phyloP scores from a whole-genome alignment of 176 grass and related monocot species.

The Oryza glumipatula region DNA sequence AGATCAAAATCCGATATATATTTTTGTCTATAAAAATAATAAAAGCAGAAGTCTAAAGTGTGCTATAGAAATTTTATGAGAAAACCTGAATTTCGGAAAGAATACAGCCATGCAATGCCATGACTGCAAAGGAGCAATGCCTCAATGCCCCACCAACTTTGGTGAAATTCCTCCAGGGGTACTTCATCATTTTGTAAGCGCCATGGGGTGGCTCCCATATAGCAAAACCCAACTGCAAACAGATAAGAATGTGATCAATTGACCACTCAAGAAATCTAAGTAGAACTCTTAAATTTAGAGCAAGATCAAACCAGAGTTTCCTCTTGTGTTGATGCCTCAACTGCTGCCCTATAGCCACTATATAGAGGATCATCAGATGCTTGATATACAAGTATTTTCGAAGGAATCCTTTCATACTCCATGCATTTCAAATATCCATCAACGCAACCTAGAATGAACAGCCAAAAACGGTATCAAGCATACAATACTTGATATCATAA shows the following conservation, averaged over 20 bases:
- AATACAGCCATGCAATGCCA: slow-evolving; percentile 99
- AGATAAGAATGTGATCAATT: slow-evolving; percentile 17
- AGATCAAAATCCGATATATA: slow-evolving; percentile 33
- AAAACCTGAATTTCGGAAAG: slow-evolving; percentile 97
- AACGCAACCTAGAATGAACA: slow-evolving; percentile 68
- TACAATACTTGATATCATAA: slow-evolving; percentile 17
- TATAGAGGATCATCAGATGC: slow-evolving; percentile 93
- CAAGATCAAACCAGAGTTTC: slow-evolving; percentile 72
- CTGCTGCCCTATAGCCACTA: slow-evolving; percentile 87
- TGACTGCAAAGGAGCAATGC: slow-evolving; percentile 90
- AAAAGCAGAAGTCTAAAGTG: slow-evolving; percentile 21
- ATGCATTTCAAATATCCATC: slow-evolving; percentile 89
- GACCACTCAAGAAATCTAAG: slow-evolving; percentile 12
- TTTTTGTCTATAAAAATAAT: slow-evolving; percentile 13
- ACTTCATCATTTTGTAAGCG: slow-evolving; percentile 72
- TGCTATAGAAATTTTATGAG: neutral
- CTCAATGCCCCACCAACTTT: slow-evolving; percentile 91
- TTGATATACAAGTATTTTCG: slow-evolving; percentile 95
- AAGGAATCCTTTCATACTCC: slow-evolving; percentile 91
- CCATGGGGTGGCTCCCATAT: slow-evolving; percentile 98
- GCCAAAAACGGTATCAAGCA: slow-evolving; percentile 1
- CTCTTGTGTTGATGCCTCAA: slow-evolving; percentile 76
- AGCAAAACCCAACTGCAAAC: slow-evolving; percentile 82
- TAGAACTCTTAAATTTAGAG: slow-evolving; percentile 36
- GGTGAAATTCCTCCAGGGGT: slow-evolving; percentile 87